Evolutionary conservation across 306 rosid genomes (phyloP).

Genomic region (Ormosia semicastrata): DNA sequence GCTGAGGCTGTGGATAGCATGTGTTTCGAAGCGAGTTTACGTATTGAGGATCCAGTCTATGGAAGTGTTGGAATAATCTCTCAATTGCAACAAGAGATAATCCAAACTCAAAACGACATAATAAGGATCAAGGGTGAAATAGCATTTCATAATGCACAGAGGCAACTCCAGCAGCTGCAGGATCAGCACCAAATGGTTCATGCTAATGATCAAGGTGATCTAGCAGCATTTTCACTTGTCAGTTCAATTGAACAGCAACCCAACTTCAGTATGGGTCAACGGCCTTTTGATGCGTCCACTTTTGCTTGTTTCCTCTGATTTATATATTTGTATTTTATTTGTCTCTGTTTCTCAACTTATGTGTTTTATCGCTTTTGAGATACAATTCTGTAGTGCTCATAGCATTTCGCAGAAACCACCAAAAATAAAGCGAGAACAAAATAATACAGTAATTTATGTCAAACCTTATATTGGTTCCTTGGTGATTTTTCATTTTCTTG

Average conservation of each 20-base stretch:
- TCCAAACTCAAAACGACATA: neutral
- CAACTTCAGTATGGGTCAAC: neutral
- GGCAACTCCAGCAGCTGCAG: neutral
- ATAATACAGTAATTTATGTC: neutral
- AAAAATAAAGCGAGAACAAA: neutral
- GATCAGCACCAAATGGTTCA: neutral
- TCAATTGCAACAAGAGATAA: constrained; percentile 14
- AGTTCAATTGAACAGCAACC: neutral
- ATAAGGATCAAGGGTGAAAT: neutral
- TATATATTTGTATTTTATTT: neutral
- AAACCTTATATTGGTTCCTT: neutral
- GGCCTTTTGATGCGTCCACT: neutral
- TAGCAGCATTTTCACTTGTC: neutral
- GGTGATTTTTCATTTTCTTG: neutral
- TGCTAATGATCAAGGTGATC: neutral
- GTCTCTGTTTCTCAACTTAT: neutral
- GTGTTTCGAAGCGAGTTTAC: neutral
- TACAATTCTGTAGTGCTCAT: neutral
- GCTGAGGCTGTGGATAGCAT: neutral
- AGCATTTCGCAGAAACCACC: neutral
- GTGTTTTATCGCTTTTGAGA: neutral
- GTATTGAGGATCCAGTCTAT: constrained; percentile 5
- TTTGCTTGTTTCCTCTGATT: neutral
- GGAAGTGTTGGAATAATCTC: neutral
- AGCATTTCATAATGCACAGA: neutral